Conservation (phyloP, 1,284 basidiomycete species). For the Tremellales sp. region DNA sequence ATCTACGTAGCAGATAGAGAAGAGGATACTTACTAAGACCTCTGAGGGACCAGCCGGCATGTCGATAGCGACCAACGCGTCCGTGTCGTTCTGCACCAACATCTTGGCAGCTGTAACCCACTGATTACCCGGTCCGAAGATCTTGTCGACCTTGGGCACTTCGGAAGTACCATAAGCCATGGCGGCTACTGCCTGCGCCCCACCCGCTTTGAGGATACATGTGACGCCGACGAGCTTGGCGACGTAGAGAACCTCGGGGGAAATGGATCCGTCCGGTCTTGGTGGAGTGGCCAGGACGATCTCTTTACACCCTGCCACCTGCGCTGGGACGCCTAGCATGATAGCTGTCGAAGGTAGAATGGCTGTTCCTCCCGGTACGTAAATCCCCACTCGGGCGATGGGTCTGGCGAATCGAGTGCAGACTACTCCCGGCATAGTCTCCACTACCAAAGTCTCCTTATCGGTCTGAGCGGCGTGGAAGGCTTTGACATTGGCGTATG, state of each 20-base stretch:
- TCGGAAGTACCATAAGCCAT: constrained; percentile 93
- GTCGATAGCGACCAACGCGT: constrained; percentile 93
- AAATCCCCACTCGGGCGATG: constrained; percentile 91
- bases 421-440: constrained; percentile 97
- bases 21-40: constrained; percentile 67
- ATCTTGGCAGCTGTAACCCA: constrained; percentile 99
- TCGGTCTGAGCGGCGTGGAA: constrained; percentile 85
- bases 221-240: constrained; percentile 82
- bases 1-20: too few relatives aligned
- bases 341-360: constrained; percentile 94
- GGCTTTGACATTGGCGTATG: constrained; percentile 85
- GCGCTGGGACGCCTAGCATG: constrained; percentile 97
- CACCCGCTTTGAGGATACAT: constrained; percentile 86
- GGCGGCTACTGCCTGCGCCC: constrained; percentile 95
- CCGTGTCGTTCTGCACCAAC: constrained; percentile 98
- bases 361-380: constrained; percentile 96
- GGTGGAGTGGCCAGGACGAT: constrained; percentile 95
- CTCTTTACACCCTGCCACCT: constrained; percentile 90
- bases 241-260: constrained; percentile 92
- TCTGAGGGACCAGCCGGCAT: constrained; percentile 99
- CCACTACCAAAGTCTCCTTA: constrained; percentile 69
- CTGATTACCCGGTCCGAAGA: constrained; percentile 98
- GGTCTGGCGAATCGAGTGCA: constrained; percentile 91
- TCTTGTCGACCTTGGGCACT: constrained; percentile 99
- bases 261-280: constrained; percentile 80